Percentiles rank a stretch among this genome's conserved stretches.
Conservation (phyloP, 202 grass and related monocot species). For the Cymbopogon flexuosus region DNA sequence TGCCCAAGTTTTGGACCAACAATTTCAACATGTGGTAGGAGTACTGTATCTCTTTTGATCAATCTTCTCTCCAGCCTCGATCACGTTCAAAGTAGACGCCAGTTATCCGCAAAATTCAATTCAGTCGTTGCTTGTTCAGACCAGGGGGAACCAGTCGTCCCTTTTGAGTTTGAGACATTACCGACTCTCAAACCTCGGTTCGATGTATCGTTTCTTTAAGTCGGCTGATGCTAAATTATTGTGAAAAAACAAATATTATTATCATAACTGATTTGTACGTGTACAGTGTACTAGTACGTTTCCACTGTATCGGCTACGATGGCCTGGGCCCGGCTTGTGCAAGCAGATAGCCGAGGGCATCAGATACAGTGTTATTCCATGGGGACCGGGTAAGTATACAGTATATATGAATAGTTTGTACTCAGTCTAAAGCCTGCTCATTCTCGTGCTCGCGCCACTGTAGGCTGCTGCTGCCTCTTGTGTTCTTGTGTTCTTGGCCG, state of each 20-base stretch:
- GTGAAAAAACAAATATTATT: no score
- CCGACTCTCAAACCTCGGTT: no score
- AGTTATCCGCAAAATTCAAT: no score
- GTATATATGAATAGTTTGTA: slow-evolving; percentile 29
- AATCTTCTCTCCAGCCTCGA: neutral
- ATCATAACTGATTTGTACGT: no score
- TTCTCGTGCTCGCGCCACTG: neutral
- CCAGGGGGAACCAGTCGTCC: neutral
- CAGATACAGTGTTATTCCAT: neutral
- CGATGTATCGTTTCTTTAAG: no score
- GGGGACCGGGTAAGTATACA: slow-evolving; percentile 12
- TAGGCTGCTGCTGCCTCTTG: neutral
- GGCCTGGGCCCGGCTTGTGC: neutral
- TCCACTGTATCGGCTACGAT: neutral
- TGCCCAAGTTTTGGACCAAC: no score
- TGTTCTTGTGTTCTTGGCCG: neutral
- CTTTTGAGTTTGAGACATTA: no score
- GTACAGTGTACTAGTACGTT: no score
- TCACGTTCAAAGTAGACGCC: neutral
- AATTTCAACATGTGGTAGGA: no score
- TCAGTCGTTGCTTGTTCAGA: no score
- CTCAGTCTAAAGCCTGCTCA: neutral
- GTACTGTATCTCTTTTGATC: neutral
- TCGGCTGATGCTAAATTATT: no score
- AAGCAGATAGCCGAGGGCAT: neutral